Conservation (phyloP, 2,329 filamentous ascomycete genomes). For the Aspergillus aculeatus region DNA sequence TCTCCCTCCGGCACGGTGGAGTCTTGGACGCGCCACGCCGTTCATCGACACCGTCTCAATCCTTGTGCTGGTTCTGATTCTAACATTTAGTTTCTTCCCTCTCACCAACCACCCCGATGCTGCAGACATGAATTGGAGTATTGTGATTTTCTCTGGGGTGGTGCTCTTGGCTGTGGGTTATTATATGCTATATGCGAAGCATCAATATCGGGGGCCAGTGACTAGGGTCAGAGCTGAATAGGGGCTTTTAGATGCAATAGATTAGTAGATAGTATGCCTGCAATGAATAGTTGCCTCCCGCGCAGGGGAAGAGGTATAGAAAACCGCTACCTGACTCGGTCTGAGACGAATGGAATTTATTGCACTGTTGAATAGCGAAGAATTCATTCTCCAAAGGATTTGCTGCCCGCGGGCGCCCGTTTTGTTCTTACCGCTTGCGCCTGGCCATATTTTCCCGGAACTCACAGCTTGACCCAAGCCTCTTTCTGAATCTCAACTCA, state of each 20-base stretch:
- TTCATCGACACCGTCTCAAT: slow-evolving; percentile 38
- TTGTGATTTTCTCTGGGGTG: slow-evolving; percentile 27
- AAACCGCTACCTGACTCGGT: background rate
- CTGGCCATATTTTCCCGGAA: background rate
- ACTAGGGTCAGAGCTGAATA: slow-evolving; percentile 18
- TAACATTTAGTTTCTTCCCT: slow-evolving; percentile 31
- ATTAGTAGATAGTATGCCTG: background rate
- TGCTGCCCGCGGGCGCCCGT: no score
- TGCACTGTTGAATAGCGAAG: background rate
- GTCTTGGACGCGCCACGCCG: slow-evolving; percentile 40
- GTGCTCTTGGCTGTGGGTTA: slow-evolving; percentile 26
- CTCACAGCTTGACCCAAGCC: background rate
- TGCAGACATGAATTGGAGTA: slow-evolving; percentile 30
- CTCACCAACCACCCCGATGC: slow-evolving; percentile 17
- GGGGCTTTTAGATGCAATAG: background rate
- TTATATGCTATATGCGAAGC: slow-evolving; percentile 26
- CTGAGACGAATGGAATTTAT: no score
- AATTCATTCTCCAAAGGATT: background rate
- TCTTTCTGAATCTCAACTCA: background rate
- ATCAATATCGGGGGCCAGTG: slow-evolving; percentile 33
- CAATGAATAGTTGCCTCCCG: background rate
- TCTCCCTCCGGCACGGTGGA: slow-evolving; percentile 30
- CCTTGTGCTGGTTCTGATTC: slow-evolving; percentile 24
- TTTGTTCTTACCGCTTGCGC: background rate
- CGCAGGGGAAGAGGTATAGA: background rate